Base-by-base conservation (phyloP, 768 basidiomycete genomes). In the Collybiopsis luxurians region DNA sequence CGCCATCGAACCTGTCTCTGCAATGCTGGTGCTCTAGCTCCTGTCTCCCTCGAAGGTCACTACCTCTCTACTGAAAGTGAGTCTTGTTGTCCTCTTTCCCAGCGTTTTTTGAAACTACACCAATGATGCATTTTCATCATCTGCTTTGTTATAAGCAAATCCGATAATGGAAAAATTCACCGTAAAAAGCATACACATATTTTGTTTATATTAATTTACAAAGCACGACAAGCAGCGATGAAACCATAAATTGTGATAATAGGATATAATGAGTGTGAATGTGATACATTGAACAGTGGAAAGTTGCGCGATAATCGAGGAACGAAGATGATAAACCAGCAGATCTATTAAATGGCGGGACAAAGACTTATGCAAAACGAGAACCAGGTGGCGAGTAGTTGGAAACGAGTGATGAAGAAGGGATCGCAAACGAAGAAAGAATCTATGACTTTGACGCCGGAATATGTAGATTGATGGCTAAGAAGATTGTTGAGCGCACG, bases 391-490 rank as follows among this genome's bases (percentile, higher is more conserved):
- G 55, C 36, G n/a, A 39, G 44, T 13, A 44, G n/a, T 19, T 17
- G 39, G 45, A 31, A 21, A 30, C 27, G 44, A 23, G 28, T 43
- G 27, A 26, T 19, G 7, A 28, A 21, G n/a, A 43, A 27, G 17
- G n/a, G 58, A 51, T 40, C 36, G 31, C 55, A 45, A 56, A 56
- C 51, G 46, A 19, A 24, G 46, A 45, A 44, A 47, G 56, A 63
- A 60, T 74, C 79, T 80, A 89, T 66, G 83, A 74, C 76, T 91
- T 90, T 62, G 88, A 89, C 59, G 87, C 81, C 58, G 90, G 91
- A 60, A 94, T 92, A 66, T 94, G 89, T 59, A 92, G 82, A 67
- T 94, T 94, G 67, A 94, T 94, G 21, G 92, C 92, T 94, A 61
- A 5, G 56, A 36, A 55, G 27, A 55, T 6, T 15, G 28, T 24